A percentile compares a stretch with the other conserved stretches of the same genome.
phyloP scores from a whole-genome alignment of 2,329 filamentous ascomycete genomes.

The Apiospora aurea region DNA sequence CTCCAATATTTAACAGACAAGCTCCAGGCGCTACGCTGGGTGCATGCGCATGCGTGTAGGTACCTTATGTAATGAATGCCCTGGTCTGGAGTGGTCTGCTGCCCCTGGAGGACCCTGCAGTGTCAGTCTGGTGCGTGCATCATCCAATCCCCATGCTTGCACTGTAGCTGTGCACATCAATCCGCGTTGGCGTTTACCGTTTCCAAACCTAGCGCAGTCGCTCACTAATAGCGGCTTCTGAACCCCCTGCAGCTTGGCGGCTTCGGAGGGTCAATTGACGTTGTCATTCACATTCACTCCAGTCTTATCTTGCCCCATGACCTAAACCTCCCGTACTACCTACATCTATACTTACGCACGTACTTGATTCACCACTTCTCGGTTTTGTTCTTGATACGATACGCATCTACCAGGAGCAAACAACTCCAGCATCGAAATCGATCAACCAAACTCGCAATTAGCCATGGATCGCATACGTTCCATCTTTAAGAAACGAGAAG shows the following conservation, averaged over 20 bases:
- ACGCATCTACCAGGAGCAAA: background rate
- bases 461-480: constrained; percentile 48
- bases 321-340: background rate
- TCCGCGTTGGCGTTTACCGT: constrained; percentile 5
- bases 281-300: background rate
- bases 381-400: too few species aligned
- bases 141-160: too few species aligned
- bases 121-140: too few species aligned
- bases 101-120: background rate
- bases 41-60: background rate
- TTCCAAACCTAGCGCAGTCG: background rate
- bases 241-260: constrained; percentile 5
- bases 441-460: background rate
- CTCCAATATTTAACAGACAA: background rate
- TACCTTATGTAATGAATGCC: background rate
- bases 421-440: background rate
- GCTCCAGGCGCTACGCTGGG: background rate
- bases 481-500: constrained; percentile 44
- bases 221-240: background rate
- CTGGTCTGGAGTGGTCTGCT: background rate
- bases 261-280: constrained; percentile 14
- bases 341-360: background rate
- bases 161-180: background rate
- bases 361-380: background rate
- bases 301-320: constrained; percentile 15